A percentile compares a stretch with the other conserved stretches of the same genome.
phyloP scores from a whole-genome alignment of 768 basidiomycete genomes.

The Dacryopinax primogenitus region DNA sequence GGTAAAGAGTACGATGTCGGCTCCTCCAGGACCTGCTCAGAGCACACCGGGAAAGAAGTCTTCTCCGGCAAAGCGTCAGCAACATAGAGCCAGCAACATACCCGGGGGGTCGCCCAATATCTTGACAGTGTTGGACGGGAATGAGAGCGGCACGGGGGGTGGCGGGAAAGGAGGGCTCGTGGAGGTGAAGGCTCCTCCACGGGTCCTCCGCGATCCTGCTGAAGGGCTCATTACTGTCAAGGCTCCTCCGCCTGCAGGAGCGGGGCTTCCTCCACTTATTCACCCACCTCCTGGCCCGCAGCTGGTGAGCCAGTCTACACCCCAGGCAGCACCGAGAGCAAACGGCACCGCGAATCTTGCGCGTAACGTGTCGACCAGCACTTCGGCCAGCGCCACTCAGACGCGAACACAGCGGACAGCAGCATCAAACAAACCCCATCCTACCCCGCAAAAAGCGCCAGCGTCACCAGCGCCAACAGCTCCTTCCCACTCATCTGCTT shows the following conservation, averaged over 20 bases:
- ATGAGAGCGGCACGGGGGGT: not conserved
- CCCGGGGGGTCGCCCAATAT: not conserved
- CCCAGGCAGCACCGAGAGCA: not conserved
- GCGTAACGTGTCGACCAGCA: constrained; percentile 1
- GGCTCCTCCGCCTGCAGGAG: not conserved
- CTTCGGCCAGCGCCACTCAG: not conserved
- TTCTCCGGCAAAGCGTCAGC: not conserved
- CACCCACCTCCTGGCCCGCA: not conserved
- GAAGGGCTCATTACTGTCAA: not conserved
- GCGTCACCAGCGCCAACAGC: not conserved
- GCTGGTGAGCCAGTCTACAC: not conserved
- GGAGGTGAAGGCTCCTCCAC: not conserved
- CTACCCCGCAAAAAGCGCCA: not conserved
- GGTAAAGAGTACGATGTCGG: not conserved
- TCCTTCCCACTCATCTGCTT: not conserved
- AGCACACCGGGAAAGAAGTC: not conserved
- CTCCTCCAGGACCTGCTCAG: not conserved
- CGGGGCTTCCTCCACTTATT: not conserved
- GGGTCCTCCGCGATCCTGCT: not conserved
- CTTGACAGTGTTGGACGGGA: not conserved
- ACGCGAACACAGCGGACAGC: not conserved
- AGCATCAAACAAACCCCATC: not conserved
- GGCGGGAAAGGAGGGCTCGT: not conserved
- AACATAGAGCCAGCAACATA: not conserved
- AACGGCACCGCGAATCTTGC: not conserved